Base-by-base conservation (phyloP, 2,329 filamentous ascomycete species). In the Paracorniculantispora psalliotae region DNA sequence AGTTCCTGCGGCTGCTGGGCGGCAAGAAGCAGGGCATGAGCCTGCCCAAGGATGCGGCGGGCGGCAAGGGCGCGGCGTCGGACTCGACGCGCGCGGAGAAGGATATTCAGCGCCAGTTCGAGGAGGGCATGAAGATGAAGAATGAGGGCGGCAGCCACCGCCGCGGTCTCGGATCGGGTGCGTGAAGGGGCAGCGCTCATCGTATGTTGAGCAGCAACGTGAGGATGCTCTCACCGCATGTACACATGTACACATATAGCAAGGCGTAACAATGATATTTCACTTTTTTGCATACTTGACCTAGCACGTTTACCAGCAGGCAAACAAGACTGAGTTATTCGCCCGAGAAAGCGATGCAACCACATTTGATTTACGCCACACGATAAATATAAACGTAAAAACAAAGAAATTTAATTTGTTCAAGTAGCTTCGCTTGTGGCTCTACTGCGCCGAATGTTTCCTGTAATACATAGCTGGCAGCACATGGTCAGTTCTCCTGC, bases 41-140 rank as follows among this genome's bases (percentile, higher is more conserved):
- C 48, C 19, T 54, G 28, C 25, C 54, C 8, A 15, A 28, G 5
- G 21, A 6, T 15, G 21, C 19, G 25, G 51, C 56, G 21, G 56
- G 71, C 64, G 63, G 62, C 65, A 66, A 71, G 65, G 13, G 55
- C 46, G 44, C 46, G 35, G 44, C 43, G 25, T 65, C 69, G 8
- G 67, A 71, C 62, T 74, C 68, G 39, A 72, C 65, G 59, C 73
- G 75, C 63, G 76, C 79, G 30, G 77, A 82, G 62, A 73, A 75
- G 28, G 81, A 84, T 47, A 76, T 86, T 23, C 80, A 83, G 69
- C 76, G 75, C 61, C 83, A 86, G 65, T 86, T 81, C 61, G 77
- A 83, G 61, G 71, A 72, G 10, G 82, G 83, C 28, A 82, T 85
- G 70, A 77, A 75, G 65, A 78, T 79, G 73, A 85, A 85, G 72